These are phyloP conservation scores for Salix udensis DNA, from an alignment of 345 rosid species.

Conservation along the genomic window DNA sequence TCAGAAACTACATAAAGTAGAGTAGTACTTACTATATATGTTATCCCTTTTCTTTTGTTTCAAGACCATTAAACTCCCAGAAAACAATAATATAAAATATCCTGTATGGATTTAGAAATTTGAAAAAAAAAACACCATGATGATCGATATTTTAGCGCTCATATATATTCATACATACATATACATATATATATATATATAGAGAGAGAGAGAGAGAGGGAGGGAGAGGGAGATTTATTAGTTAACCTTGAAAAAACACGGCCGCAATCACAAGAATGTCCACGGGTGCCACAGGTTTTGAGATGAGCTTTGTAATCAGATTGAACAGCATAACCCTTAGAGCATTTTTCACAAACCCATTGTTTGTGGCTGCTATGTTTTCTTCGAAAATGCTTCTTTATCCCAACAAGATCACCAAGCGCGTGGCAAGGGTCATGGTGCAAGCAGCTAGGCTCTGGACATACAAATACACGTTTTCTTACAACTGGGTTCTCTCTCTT, in stretches of 20 bases:
- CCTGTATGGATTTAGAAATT: too few relatives aligned
- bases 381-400: conserved; percentile 85
- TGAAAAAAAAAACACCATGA: not conserved
- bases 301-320: conserved; percentile 97
- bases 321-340: conserved; percentile 94
- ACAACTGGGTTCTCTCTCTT: conserved; percentile 74
- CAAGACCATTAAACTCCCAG: too few relatives aligned
- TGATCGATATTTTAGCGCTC: not conserved
- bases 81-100: not conserved
- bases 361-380: conserved; percentile 87
- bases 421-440: conserved; percentile 97
- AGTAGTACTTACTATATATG: too few relatives aligned
- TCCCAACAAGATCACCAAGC: conserved; percentile 94
- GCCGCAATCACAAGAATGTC: conserved; percentile 98
- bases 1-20: conserved; percentile 4
- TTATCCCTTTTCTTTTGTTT: too few relatives aligned
- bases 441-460: conserved; percentile 89
- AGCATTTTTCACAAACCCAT: conserved; percentile 92
- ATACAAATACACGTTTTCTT: conserved; percentile 76
- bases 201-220: too few relatives aligned
- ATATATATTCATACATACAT: too few relatives aligned
- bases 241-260: conserved; percentile 88
- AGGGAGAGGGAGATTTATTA: not conserved
- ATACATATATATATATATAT: too few relatives aligned
- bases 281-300: conserved; percentile 93